These are phyloP conservation scores for Vigna angularis DNA, from an alignment of 306 rosid species.

Conservation along the genomic window DNA sequence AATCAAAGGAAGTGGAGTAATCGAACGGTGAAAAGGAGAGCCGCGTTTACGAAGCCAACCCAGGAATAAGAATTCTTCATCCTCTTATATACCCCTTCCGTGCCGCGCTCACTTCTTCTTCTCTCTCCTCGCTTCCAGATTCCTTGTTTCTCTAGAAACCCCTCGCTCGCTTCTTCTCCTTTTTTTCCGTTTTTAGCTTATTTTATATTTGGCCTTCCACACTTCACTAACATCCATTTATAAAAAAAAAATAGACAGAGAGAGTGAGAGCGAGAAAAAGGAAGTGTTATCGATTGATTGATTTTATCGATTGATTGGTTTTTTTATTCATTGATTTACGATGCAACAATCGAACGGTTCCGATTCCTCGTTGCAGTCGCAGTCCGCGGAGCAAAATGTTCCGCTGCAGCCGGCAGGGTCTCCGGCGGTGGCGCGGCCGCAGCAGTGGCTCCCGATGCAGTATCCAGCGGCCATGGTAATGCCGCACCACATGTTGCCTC, in stretches of 20 bases:
- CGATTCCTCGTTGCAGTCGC: conserved; percentile 55
- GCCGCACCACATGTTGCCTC: conserved; percentile 93
- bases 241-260: background rate
- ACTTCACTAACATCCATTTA: conserved; percentile 26
- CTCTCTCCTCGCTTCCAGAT: conserved; percentile 39
- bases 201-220: conserved; percentile 23
- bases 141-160: conserved; percentile 44
- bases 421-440: conserved; percentile 53
- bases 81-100: conserved; percentile 53
- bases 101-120: conserved; percentile 45
- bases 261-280: background rate
- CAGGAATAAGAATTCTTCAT: conserved; percentile 76
- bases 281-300: background rate
- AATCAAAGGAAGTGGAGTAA: conserved; percentile 32
- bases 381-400: conserved; percentile 42
- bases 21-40: conserved; percentile 55
- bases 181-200: background rate
- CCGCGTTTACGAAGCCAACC: conserved; percentile 72
- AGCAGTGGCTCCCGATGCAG: conserved; percentile 87
- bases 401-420: conserved; percentile 44
- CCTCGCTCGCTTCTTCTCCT: background rate
- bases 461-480: conserved; percentile 96
- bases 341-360: conserved; percentile 92
- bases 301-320: conserved; percentile 4
- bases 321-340: conserved; percentile 22